Evolutionary conservation across 2,329 filamentous ascomycete genomes (phyloP), one percentile per base, ranked within the genome.

Genomic region (Aspergillus viridinutans): DNA sequence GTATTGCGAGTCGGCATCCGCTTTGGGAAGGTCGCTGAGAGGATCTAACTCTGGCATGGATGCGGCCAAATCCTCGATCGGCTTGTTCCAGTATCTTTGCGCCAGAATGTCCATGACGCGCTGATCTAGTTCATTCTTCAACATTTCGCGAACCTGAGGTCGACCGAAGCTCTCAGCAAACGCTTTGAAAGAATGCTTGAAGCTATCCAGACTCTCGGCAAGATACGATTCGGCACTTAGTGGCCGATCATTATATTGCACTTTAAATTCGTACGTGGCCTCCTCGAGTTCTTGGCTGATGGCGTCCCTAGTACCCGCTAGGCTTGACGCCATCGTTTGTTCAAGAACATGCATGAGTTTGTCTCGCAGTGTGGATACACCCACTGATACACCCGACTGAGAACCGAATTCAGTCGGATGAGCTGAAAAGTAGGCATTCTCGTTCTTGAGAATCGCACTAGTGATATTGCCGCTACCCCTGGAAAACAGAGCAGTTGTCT

Each of bases 281-380:
- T 99, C 94, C 68, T 97, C 93, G 0, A 99, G 84, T 73, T 99
- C 94, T 71, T 96, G 91, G 60, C 89, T 88, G 63, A 99, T 97
- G 9, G 92, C 91, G 69, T 97, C 91, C 65, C 90, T 90, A 3
- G 94, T 99, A 55, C 86, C 86, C 65, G 94, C 90, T 54, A 99
- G 81, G 67, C 90, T 96, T 35, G 90, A 86, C 28, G 93, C 93
- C 95, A 99, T 99, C 3, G 92, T 97, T 69, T 96, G 90, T 73
- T 99, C 94, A 40, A 99, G 83, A 40, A 97, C 92, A 62, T 92
- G 87, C 93, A 99, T 99, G 53, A 99, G 82, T 75, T 97, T 97
- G 78, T 95, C 96, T 45, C 92, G 88, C 48, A 99, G 78, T 3
- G 88, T 96, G 4, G 86, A 85, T 2, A 93, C 96, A 17, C 94